Conservation (phyloP, 2,329 filamentous ascomycete genomes). For the Exophiala phaeomuriformis region DNA sequence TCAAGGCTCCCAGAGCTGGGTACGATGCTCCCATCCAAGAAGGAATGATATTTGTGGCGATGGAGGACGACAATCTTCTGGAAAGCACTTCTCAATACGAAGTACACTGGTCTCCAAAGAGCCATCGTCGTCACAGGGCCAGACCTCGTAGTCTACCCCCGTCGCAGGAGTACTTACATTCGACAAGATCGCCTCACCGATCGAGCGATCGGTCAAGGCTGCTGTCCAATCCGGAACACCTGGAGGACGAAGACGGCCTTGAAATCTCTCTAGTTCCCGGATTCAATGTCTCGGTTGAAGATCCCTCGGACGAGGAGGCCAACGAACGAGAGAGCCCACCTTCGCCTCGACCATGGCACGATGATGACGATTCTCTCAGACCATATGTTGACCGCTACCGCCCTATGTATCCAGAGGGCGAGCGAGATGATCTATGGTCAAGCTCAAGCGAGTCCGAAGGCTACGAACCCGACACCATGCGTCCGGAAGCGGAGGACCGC, state of each 20-base stretch:
- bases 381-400: slow-evolving; percentile 24
- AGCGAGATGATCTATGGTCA: slow-evolving; percentile 11
- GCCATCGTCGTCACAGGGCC: slow-evolving; percentile 29
- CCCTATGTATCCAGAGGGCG: slow-evolving; percentile 16
- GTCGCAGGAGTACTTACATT: slow-evolving; percentile 37
- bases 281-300: slow-evolving; percentile 18
- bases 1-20: slow-evolving; percentile 72
- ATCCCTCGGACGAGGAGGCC: slow-evolving; percentile 19
- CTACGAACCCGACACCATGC: slow-evolving; percentile 7
- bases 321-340: slow-evolving; percentile 2
- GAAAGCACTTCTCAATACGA: slow-evolving; percentile 67
- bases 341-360: slow-evolving; percentile 25
- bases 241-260: slow-evolving; percentile 8
- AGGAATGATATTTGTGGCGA: slow-evolving; percentile 85
- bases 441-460: slow-evolving; percentile 22
- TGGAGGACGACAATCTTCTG: slow-evolving; percentile 71
- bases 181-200: slow-evolving; percentile 33
- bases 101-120: slow-evolving; percentile 54
- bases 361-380: slow-evolving; percentile 20
- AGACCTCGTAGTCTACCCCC: slow-evolving; percentile 28
- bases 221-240: slow-evolving; percentile 20
- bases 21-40: slow-evolving; percentile 84
- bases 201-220: slow-evolving; percentile 28
- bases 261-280: slow-evolving; percentile 15
- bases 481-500: slow-evolving; percentile 3